A percentile compares a stretch with the other conserved stretches of the same genome.
These are phyloP conservation scores for Paramecium primaurelia DNA, from an alignment of 73 alveolate genomes.

Conservation along the genomic window DNA sequence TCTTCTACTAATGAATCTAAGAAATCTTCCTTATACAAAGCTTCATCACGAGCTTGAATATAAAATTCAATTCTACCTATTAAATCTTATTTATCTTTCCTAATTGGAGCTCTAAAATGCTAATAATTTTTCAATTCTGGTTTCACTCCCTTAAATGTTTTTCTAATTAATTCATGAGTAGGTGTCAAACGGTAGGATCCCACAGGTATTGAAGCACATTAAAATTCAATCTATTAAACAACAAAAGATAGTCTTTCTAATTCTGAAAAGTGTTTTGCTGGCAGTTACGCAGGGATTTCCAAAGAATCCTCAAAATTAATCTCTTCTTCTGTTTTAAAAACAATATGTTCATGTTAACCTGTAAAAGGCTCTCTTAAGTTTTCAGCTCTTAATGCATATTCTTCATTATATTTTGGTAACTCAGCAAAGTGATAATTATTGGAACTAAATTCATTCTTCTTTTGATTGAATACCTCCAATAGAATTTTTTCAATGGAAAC, in stretches of 20 bases:
- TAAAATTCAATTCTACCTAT: conserved; percentile 34
- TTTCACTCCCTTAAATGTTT: conserved; percentile 64
- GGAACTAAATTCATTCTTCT: conserved; percentile 32
- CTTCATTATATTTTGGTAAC: conserved; percentile 76
- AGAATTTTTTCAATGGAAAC: conserved; percentile 88
- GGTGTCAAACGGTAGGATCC: conserved; percentile 92
- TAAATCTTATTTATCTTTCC: conserved; percentile 64
- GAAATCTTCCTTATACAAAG: conserved; percentile 73
- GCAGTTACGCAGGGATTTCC: conserved; percentile 69
- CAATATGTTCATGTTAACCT: conserved; percentile 80
- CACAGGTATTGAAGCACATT: conserved; percentile 89
- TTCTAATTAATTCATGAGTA: conserved; percentile 83
- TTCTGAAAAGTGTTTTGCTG: conserved; percentile 86
- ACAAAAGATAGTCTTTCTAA: conserved; percentile 84
- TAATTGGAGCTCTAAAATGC: conserved; percentile 82
- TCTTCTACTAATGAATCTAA: conserved; percentile 79
- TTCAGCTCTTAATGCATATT: conserved; percentile 71
- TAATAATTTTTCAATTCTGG: conserved; percentile 68
- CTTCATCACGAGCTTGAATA: conserved; percentile 57
- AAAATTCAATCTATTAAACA: conserved; percentile 78
- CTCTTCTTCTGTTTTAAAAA: conserved; percentile 62
- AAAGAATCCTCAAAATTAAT: conserved; percentile 60
- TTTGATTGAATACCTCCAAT: conserved; percentile 69
- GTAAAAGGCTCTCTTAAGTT: conserved; percentile 69
- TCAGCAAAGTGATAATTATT: conserved; percentile 77